phyloP scores from a whole-genome alignment of 768 basidiomycete species.

The Daedaleopsis nitida region DNA sequence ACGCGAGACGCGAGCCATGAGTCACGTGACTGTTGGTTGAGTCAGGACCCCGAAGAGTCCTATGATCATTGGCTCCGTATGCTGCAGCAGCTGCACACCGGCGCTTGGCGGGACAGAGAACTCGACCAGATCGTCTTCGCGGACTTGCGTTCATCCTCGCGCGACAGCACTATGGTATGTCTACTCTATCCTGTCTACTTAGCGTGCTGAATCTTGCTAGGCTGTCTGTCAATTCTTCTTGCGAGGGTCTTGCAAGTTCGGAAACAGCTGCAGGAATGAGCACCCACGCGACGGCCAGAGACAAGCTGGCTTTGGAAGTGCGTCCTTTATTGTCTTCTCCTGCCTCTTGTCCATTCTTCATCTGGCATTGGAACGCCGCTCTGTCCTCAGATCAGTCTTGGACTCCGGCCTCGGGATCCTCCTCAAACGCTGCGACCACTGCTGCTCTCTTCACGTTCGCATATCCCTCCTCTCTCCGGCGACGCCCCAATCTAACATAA shows the following conservation, averaged over 20 bases:
- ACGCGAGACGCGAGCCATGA: too few species aligned
- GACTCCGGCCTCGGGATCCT: constrained; percentile 4
- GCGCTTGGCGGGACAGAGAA: too few species aligned
- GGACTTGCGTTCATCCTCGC: not conserved
- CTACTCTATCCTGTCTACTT: not conserved
- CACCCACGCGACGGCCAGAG: constrained; percentile 48
- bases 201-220: constrained; percentile 32
- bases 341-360: constrained; percentile 1
- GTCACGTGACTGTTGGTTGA: too few species aligned
- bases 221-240: constrained; percentile 62
- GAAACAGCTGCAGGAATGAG: constrained; percentile 64
- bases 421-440: constrained; percentile 10
- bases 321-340: constrained; percentile 30
- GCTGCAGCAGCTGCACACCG: too few species aligned
- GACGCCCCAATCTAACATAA: constrained; percentile 1
- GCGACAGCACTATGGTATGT: not conserved
- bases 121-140: not conserved
- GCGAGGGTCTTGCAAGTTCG: constrained; percentile 68
- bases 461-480: constrained; percentile 7
- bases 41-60: too few species aligned
- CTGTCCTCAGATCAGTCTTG: constrained; percentile 25
- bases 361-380: not conserved
- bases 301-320: constrained; percentile 52
- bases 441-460: constrained; percentile 29
- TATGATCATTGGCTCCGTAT: too few species aligned